Percentiles rank a stretch among this genome's conserved stretches.
Conservation (phyloP, 139 green algal species). For the Tetradesmus lagerheimii region DNA sequence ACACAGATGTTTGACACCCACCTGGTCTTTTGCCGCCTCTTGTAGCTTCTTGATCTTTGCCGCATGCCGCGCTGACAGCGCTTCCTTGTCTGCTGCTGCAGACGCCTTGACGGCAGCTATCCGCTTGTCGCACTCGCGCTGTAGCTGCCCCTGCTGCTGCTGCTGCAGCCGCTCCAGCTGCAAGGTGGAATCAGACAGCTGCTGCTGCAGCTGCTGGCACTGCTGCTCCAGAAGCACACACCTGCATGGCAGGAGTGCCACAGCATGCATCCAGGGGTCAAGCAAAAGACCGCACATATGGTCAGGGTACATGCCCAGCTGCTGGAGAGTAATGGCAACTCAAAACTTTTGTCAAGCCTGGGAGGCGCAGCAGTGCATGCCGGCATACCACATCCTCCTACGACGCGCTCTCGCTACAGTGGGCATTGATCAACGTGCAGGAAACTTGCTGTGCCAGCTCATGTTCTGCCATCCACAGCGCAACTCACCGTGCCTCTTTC, state of each 20-base stretch:
- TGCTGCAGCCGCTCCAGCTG: background rate
- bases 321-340: background rate
- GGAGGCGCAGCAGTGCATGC: background rate
- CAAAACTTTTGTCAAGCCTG: too few relatives aligned
- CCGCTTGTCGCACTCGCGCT: conserved; percentile 21
- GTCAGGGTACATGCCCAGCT: background rate
- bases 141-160: conserved; percentile 31
- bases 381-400: background rate
- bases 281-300: background rate
- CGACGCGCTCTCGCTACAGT: too few relatives aligned
- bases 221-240: conserved; percentile 2
- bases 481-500: background rate
- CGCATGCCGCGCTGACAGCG: background rate
- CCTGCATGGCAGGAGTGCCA: background rate
- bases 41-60: conserved; percentile 25
- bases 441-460: too few relatives aligned
- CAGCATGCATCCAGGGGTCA: background rate
- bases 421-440: too few relatives aligned
- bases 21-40: conserved; percentile 38
- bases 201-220: conserved; percentile 12
- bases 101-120: background rate
- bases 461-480: background rate
- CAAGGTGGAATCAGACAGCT: background rate
- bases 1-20: background rate
- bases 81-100: conserved; percentile 30